These are phyloP conservation scores for Posidonia oceanica DNA, from an alignment of 116 monocot species.

Conservation along the genomic window DNA sequence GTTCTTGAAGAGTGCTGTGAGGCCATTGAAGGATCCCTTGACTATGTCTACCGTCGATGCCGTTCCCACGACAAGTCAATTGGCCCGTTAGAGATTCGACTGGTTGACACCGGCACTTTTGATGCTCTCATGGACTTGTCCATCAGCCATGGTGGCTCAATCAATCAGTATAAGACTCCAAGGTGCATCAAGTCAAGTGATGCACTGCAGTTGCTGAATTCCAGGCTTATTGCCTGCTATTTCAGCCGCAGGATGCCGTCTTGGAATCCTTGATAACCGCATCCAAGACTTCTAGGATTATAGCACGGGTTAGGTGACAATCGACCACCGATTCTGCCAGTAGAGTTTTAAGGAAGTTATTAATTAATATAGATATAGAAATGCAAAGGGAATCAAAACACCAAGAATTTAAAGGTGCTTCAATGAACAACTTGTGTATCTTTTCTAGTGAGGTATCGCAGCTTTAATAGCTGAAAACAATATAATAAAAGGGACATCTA, in stretches of 20 bases:
- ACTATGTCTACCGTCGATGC: conserved; percentile 41
- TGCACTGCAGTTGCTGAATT: conserved; percentile 29
- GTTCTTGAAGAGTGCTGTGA: conserved; percentile 33
- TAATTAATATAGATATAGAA: too few species aligned
- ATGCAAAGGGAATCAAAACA: too few species aligned
- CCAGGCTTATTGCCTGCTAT: conserved; percentile 19
- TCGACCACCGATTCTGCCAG: too few species aligned
- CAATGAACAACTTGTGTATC: too few species aligned
- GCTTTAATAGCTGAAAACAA: too few species aligned
- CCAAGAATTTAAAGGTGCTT: too few species aligned
- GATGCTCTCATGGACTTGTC: conserved; percentile 38
- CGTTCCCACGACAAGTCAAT: conserved; percentile 24
- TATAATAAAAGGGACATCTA: too few species aligned
- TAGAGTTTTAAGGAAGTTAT: too few species aligned
- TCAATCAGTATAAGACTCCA: conserved; percentile 51
- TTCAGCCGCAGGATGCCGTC: conserved; percentile 19
- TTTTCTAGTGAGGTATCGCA: too few species aligned
- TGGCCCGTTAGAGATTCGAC: conserved; percentile 43
- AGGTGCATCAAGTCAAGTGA: conserved; percentile 21
- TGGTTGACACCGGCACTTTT: conserved; percentile 33
- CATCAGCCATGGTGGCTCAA: conserved; percentile 27
- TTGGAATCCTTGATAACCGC: conserved; percentile 1
- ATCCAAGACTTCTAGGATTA: too few species aligned
- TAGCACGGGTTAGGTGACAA: too few species aligned
- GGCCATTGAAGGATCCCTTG: conserved; percentile 41